phyloP scores from a whole-genome alignment of 2,329 filamentous ascomycete genomes.

The Canariomyces notabilis region DNA sequence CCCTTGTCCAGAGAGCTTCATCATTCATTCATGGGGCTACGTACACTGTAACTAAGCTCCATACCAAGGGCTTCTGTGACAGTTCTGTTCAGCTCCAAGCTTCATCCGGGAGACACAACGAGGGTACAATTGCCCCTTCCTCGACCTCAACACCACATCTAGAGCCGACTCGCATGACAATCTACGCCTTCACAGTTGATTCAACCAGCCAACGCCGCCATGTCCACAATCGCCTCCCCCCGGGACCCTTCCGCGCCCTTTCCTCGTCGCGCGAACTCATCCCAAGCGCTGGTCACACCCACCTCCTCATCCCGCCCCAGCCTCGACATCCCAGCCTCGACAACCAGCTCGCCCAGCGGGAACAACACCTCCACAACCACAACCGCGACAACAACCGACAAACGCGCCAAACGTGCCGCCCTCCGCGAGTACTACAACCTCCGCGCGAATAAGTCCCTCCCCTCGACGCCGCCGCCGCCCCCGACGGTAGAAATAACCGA shows the following conservation, averaged over 20 bases:
- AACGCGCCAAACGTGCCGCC: conserved; percentile 71
- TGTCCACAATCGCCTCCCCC: conserved; percentile 63
- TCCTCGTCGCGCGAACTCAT: conserved; percentile 52
- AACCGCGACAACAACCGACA: conserved; percentile 29
- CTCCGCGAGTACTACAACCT: conserved; percentile 95
- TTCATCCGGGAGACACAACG: no score
- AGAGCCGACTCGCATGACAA: no score
- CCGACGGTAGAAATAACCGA: conserved; percentile 42
- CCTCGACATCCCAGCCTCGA: conserved; percentile 60
- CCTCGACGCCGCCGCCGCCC: conserved; percentile 32
- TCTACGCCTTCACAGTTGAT: no score
- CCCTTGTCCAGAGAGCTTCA: no score
- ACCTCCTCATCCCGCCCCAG: conserved; percentile 73
- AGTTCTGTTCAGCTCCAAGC: no score
- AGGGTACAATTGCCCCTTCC: no score
- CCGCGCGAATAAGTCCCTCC: conserved; percentile 39
- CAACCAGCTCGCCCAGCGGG: conserved; percentile 49
- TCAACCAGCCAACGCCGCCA: conserved; percentile 26
- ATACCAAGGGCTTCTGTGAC: no score
- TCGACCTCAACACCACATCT: not conserved
- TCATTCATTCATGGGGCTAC: no score
- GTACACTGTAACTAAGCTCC: no score
- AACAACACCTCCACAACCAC: conserved; percentile 23
- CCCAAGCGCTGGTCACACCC: conserved; percentile 51
- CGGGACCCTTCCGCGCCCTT: conserved; percentile 54